Base-by-base conservation (phyloP, 1,139 yeast genomes). In the Pichia sp. region DNA sequence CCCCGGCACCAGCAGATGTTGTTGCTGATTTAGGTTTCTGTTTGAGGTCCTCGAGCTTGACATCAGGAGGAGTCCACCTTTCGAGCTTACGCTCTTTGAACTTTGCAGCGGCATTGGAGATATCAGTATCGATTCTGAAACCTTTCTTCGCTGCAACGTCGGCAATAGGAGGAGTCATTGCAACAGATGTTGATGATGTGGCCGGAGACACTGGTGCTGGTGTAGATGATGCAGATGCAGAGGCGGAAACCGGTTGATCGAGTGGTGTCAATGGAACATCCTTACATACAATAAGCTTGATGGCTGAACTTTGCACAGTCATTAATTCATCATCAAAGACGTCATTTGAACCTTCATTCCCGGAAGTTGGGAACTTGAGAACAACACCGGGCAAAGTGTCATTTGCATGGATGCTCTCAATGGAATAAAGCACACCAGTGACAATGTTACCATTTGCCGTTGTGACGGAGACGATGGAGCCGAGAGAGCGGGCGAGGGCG, bases 81-180 rank as follows among this genome's bases (percentile, higher is more conserved):
- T 85, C 78, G 40, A 91, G 69, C 50, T 83, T 94, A 33, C 91
- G 70, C 55, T 80, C 86, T 44, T 64, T 69, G 36, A 68, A 62
- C 17, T 55, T 59, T 14, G 53, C 16, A n/a, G n/a, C n/a, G n/a
- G 53, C 16, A 16, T 38, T 21, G 6, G 94, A 76, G 37, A 91
- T 88, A 56, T 83, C 96, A 4, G 79, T 62, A 58, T 91, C 97
- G 1, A 96, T 91, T 55, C 74, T 78, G 67, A 91, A 88, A n/a
- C n/a, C n/a, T n/a, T n/a, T n/a, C n/a, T n/a, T n/a, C n/a, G n/a
- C 27, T 23, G 12, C 31, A 29, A 8, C 14, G 29, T 22, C 27
- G 39, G 14, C 22, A 30, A n/a, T n/a, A n/a, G n/a, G n/a, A n/a
- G n/a, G n/a, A n/a, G n/a, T n/a, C n/a, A n/a, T n/a, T n/a, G 14